Base-by-base conservation (phyloP, 441 rosid genomes). In the Adansonia rubrostipa region DNA sequence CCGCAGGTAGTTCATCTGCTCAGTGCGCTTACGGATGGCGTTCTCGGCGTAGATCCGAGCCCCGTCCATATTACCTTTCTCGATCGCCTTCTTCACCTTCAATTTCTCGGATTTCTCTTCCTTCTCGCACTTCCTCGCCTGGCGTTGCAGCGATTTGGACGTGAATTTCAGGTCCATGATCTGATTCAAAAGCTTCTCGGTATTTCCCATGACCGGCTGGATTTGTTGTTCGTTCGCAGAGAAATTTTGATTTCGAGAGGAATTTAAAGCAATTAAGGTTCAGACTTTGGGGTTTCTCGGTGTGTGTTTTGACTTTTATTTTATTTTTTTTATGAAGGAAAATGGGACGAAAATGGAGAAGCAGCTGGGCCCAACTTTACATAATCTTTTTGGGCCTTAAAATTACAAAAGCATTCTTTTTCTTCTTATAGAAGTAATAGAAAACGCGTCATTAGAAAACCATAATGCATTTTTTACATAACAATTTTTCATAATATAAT, bases 1-100 rank as follows among this genome's bases (percentile, higher is more conserved):
- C 36, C 97, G 89, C 48, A 94, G 95, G 80, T 92, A 94, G 81
- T 94, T 94, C 98, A 94, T 94, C 92, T 94, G 98, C 88, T 94
- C 98, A 75, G 91, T 89, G 24, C 98, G 87, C 85, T 94, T 94
- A 10, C 98, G 89, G 85, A 94, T 94, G 75, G 97, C 91, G 82
- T 93, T 94, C 88, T 94, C 98, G n/a, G 97, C 97, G 76, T 94
- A 94, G 90, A 94, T 92, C 82, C 98, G 86, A 40, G 92, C 97
- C 1, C 98, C 98, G 66, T 94, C 98, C 95, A 92, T 86, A 84
- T 94, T 94, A 1, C 98, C 98, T 70, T 92, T 94, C 90, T 94
- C 98, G 82, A 91, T 94, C 73, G 98, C 98, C 82, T 94, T 94
- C 86, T 94, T 94, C 17, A 91, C 91, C 83, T 91, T 91, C 82